Base-by-base conservation (phyloP, 1,284 basidiomycete genomes). In the Mycena sp. region DNA sequence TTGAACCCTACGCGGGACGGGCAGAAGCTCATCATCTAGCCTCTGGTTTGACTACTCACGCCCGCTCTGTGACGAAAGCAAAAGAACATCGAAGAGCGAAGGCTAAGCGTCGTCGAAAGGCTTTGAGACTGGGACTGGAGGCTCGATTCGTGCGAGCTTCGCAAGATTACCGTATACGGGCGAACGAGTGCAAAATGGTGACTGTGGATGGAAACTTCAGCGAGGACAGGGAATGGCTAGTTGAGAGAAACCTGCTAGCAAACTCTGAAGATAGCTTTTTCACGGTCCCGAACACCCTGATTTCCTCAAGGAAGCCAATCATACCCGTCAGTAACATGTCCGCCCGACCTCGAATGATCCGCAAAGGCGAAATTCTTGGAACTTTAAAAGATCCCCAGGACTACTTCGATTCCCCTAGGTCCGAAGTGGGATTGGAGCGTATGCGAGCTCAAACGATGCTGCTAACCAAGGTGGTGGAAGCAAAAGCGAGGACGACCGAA, bases 261-360 rank as follows among this genome's bases (percentile, higher is more conserved):
- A 56, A 38, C 6, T 13, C 46, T 4, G 63, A 65, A 0, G 34
- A 65, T 30, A 25, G 50, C 0, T 65, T 54, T 20, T 54, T 65
- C 16, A 22, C 63, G 11, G 63, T 65, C 7, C 62, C 62, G 2
- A 64, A 52, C 30, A 39, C 37, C 14, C 14, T 64, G 7, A 64
- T 64, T 2, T 55, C 63, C 1, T 20, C 41, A 1, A 0, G 34
- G 13, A 41, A 38, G 25, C 63, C 54, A 0, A 3, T 37, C 4
- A 25, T 54, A 8, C 50, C 63, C 2, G n/a, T 65, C 16, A n/a
- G 22, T 34, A 72, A n/a, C 25, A 48, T 60, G 38, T 20, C 30
- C n/a, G 6, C 20, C 3, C 2, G 22, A 7, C 39, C 41, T 10
- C n/a, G 61, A 5, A 30, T 48, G 16, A 25, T 62, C 0, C 13